Base-by-base conservation (phyloP, 768 basidiomycete species). In the Lactarius akahatsu region DNA sequence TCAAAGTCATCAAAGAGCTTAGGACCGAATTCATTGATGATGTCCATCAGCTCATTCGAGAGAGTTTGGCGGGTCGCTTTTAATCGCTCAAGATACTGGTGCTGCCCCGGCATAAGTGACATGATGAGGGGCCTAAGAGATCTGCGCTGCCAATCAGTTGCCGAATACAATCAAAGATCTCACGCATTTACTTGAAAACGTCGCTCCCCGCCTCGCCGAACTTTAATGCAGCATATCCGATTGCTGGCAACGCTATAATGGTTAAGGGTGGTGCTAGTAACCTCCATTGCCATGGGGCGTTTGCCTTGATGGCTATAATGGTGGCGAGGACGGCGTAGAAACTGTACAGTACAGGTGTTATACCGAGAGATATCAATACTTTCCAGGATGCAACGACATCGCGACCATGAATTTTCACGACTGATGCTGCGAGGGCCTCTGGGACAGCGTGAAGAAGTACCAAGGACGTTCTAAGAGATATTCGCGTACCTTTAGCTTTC, bases 121-220 rank as follows among this genome's bases (percentile, higher is more conserved):
- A 97, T 82, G 72, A 97, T 80, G 55, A 98, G 82, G 18, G 96
- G 96, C 54, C 91, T 86, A n/a, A 98, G 82, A 18, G 96, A 97
- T 75, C 94, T 96, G 41, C 11, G 61, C 23, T 63, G 38, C 62
- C 13, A 30, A 66, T 67, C 58, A 23, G 65, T 62, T 13, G 71
- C 62, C 58, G 40, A 50, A 62, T 38, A 43, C 38, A 68, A 23
- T 50, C 32, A 34, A 38, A 58, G 23, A 62, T 41, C 34, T 34
- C 59, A 23, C 40, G n/a, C 16, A 78, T 89, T 73, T 70, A 96
- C 95, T 97, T 97, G 62, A 95, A 81, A 36, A 98, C 94, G 72
- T 98, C 96, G 85, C 96, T 89, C 47, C 96, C 96, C 43, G 95
- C 96, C 76, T 98, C 96, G 45, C 96, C 96, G 72, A 97, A 98